Percentiles rank a stretch among this genome's conserved stretches.
These are phyloP conservation scores for Fraxinus dipetala DNA, from an alignment of 305 asterid species.

Conservation along the genomic window DNA sequence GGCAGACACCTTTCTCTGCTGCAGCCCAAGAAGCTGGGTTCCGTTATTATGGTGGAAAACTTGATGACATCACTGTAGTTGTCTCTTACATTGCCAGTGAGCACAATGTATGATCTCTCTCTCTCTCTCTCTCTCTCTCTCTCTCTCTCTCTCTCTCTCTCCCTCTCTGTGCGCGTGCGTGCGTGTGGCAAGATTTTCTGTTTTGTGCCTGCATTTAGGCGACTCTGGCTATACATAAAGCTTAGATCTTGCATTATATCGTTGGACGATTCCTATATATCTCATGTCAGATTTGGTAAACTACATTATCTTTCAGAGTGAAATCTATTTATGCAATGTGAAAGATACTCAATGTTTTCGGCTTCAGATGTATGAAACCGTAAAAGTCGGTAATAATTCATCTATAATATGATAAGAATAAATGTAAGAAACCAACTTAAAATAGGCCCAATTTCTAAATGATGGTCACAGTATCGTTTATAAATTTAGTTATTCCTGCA, in stretches of 20 bases:
- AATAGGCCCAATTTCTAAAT: neutral
- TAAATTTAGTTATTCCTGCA: neutral
- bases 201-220: neutral
- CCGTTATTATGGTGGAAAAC: slow-evolving; percentile 77
- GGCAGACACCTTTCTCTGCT: slow-evolving; percentile 95
- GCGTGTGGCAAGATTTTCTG: neutral
- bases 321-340: neutral
- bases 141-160: slow-evolving; percentile 13
- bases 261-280: neutral
- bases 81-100: slow-evolving; percentile 72
- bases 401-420: neutral
- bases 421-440: neutral
- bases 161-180: no score
- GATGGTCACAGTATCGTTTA: neutral
- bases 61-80: slow-evolving; percentile 90
- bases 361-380: neutral
- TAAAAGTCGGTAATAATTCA: neutral
- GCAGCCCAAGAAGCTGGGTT: slow-evolving; percentile 99
- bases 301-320: neutral
- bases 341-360: neutral
- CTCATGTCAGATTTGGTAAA: neutral
- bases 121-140: slow-evolving; percentile 22
- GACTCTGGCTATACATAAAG: neutral
- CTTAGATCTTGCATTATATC: neutral
- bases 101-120: slow-evolving; percentile 46